These are phyloP conservation scores for Paramyrothecium sp. DNA, from an alignment of 2,329 filamentous ascomycete genomes.

Conservation along the genomic window DNA sequence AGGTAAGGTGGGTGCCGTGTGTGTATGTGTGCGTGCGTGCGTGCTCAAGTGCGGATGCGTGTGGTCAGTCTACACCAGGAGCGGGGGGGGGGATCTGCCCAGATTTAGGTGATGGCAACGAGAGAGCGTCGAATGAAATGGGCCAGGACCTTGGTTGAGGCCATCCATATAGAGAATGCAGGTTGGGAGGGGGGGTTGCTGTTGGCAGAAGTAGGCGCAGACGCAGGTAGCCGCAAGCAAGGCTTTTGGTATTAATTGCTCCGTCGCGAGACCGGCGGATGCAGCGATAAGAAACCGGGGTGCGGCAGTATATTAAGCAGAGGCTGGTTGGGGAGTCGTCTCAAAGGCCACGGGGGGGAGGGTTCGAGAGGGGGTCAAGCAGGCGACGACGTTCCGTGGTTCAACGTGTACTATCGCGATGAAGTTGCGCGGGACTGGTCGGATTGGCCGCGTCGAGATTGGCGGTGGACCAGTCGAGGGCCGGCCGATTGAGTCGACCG, in stretches of 20 bases:
- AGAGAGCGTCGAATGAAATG: neutral
- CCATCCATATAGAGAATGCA: neutral
- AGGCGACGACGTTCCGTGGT: neutral
- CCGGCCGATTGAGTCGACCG: neutral
- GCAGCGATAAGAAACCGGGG: neutral
- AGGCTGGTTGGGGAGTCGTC: too few relatives aligned
- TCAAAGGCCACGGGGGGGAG: too few relatives aligned
- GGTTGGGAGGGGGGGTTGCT: neutral
- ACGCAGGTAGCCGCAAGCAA: neutral
- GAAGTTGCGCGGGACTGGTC: too few relatives aligned
- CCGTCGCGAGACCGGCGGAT: neutral
- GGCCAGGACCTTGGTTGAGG: neutral
- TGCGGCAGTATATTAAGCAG: neutral
- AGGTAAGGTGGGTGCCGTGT: neutral
- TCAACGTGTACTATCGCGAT: too few relatives aligned
- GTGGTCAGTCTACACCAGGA: neutral
- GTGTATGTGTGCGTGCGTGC: neutral
- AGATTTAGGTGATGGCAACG: slow-evolving; percentile 3
- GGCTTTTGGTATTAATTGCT: neutral
- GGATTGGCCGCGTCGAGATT: neutral
- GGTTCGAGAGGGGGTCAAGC: too few relatives aligned
- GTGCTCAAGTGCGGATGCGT: neutral
- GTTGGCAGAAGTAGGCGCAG: neutral
- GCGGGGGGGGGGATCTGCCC: neutral
- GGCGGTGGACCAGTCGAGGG: neutral